Conservation (phyloP, 495 filamentous ascomycete genomes). For the Lasiosphaeria miniovina region DNA sequence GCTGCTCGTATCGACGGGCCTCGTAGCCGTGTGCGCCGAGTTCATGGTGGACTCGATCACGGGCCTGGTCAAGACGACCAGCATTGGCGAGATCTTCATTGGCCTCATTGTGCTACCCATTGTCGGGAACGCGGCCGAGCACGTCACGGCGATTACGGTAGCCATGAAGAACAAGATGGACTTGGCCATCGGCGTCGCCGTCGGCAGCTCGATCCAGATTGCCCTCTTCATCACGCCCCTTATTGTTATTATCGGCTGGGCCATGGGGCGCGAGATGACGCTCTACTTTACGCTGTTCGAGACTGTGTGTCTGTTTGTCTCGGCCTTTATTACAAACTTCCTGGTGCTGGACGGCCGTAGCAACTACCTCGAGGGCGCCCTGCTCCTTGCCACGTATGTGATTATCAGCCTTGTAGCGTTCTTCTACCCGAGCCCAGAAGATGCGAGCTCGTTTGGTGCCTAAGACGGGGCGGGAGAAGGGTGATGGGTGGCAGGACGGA, state of each 20-base stretch:
- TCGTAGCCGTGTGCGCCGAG: conserved; percentile 84
- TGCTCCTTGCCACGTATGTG: conserved; percentile 80
- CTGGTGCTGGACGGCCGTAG: conserved; percentile 80
- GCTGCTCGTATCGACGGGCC: conserved; percentile 69
- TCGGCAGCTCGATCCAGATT: conserved; percentile 85
- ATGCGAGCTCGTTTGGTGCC: conserved; percentile 36
- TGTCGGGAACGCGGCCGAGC: conserved; percentile 89
- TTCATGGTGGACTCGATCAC: conserved; percentile 82
- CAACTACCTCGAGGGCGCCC: conserved; percentile 83
- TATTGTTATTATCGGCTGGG: conserved; percentile 87
- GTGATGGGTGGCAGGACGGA: not conserved
- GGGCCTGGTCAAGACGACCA: conserved; percentile 59
- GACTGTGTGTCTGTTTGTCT: conserved; percentile 81
- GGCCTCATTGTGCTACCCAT: conserved; percentile 87
- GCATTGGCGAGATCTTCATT: conserved; percentile 75
- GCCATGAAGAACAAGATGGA: conserved; percentile 97
- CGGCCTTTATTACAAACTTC: conserved; percentile 87
- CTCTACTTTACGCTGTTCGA: conserved; percentile 92
- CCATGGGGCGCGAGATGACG: conserved; percentile 75
- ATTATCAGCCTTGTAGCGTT: conserved; percentile 69
- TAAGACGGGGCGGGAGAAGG: not conserved
- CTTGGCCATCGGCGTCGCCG: conserved; percentile 83
- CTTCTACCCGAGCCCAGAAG: conserved; percentile 55
- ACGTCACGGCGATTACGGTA: conserved; percentile 85
- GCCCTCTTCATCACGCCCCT: conserved; percentile 87